A percentile compares a stretch with the other conserved stretches of the same genome.
Evolutionary conservation across 495 filamentous ascomycete genomes (phyloP).

Genomic region (Hyaloscypha hepaticicola): DNA sequence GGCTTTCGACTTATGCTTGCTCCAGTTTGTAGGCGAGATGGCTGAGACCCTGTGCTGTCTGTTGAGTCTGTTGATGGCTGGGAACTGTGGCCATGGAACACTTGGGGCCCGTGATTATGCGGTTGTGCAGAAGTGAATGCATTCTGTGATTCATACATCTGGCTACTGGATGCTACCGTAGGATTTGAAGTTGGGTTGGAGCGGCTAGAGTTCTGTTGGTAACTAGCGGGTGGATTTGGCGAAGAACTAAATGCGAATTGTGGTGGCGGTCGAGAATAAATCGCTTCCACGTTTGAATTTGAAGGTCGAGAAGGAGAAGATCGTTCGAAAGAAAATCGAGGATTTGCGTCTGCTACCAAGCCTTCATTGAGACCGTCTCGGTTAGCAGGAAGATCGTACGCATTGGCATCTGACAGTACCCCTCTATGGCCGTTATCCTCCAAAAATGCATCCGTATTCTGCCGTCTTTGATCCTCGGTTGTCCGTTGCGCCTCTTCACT

Average conservation of each 20-base stretch:
- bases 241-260: constrained; percentile 18
- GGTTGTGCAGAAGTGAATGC: constrained; percentile 12
- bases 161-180: not conserved
- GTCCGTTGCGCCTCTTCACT: constrained; percentile 35
- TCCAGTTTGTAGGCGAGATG: constrained; percentile 42
- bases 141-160: constrained; percentile 18
- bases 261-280: constrained; percentile 15
- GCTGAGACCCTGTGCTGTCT: constrained; percentile 24
- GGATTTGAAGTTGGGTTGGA: not conserved
- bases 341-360: constrained; percentile 31
- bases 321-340: constrained; percentile 29
- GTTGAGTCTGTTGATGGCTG: constrained; percentile 25
- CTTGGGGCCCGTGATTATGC: not conserved
- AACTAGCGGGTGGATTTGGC: not conserved
- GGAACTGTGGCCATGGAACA: constrained; percentile 15
- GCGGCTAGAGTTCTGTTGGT: not conserved
- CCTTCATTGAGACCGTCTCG: constrained; percentile 48
- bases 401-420: constrained; percentile 48
- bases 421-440: constrained; percentile 40
- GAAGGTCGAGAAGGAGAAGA: constrained; percentile 21
- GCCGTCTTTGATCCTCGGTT: constrained; percentile 35
- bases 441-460: constrained; percentile 16
- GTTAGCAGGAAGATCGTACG: constrained; percentile 51
- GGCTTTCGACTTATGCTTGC: constrained; percentile 63
- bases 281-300: constrained; percentile 9